phyloP scores from a whole-genome alignment of 768 basidiomycete species.

The Neoboletus magnificus region DNA sequence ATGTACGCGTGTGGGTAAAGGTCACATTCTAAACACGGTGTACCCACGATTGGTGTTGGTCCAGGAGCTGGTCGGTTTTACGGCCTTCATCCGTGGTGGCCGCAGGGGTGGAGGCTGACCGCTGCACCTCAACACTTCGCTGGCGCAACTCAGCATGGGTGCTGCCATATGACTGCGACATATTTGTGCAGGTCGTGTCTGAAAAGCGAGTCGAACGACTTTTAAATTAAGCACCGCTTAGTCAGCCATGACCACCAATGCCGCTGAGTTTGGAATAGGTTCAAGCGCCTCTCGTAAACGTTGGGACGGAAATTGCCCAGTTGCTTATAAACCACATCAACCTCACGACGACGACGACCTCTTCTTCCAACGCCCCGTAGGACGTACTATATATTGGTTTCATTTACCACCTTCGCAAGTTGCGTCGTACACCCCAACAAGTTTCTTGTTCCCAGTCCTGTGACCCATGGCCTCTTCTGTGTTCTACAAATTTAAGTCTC shows the following conservation, averaged over 20 bases:
- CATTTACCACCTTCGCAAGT: slow-evolving; percentile 1
- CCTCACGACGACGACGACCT: slow-evolving; percentile 17
- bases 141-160: slow-evolving; percentile 29
- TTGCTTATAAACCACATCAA: slow-evolving; percentile 10
- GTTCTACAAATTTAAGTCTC: slow-evolving; percentile 97
- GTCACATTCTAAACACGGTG: not conserved
- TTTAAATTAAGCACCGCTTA: slow-evolving; percentile 16
- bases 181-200: slow-evolving; percentile 6
- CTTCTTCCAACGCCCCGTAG: slow-evolving; percentile 13
- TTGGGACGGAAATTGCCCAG: not conserved
- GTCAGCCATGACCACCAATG: slow-evolving; percentile 4
- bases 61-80: slow-evolving; percentile 68
- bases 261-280: slow-evolving; percentile 7
- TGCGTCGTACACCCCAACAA: slow-evolving; percentile 16
- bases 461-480: slow-evolving; percentile 82
- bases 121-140: slow-evolving; percentile 18
- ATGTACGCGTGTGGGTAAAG: not conserved
- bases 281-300: slow-evolving; percentile 22
- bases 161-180: slow-evolving; percentile 30
- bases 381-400: slow-evolving; percentile 22
- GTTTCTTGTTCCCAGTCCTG: slow-evolving; percentile 11
- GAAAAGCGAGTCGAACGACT: slow-evolving; percentile 14
- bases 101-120: slow-evolving; percentile 18
- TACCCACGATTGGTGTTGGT: slow-evolving; percentile 60
- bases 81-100: slow-evolving; percentile 66